Evolutionary conservation across 2,329 filamentous ascomycete genomes (phyloP).

Genomic region (Penicillium sp.): DNA sequence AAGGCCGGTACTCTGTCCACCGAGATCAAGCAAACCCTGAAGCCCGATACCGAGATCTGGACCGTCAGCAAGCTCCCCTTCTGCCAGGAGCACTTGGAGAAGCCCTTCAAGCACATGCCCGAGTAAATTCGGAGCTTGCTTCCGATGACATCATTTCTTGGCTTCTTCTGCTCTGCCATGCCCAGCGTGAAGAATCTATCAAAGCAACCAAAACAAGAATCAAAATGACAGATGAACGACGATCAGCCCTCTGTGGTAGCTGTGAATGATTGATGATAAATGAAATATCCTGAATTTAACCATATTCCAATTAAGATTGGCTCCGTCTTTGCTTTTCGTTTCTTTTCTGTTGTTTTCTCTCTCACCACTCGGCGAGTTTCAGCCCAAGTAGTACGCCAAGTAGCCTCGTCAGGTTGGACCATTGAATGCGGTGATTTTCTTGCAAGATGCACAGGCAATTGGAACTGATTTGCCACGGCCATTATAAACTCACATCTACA

Average conservation of each 20-base stretch:
- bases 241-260: background rate
- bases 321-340: no score
- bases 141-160: background rate
- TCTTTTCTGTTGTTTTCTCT: background rate
- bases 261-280: conserved; percentile 7
- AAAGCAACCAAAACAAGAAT: background rate
- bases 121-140: conserved; percentile 44
- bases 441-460: no score
- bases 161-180: no score
- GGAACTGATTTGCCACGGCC: no score
- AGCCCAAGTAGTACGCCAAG: no score
- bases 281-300: conserved; percentile 1
- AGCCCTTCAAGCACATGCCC: conserved; percentile 68
- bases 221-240: background rate
- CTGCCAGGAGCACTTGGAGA: conserved; percentile 67
- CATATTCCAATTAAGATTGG: background rate
- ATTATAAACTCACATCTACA: no score
- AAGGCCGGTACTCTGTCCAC: conserved; percentile 68
- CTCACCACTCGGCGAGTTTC: no score
- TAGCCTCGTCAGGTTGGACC: no score
- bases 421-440: no score
- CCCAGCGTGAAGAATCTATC: no score
- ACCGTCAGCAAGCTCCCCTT: conserved; percentile 70
- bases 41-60: conserved; percentile 73
- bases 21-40: conserved; percentile 69